These are phyloP conservation scores for Sarocladium brachiariae DNA, from an alignment of 2,329 filamentous ascomycete genomes.

Conservation along the genomic window DNA sequence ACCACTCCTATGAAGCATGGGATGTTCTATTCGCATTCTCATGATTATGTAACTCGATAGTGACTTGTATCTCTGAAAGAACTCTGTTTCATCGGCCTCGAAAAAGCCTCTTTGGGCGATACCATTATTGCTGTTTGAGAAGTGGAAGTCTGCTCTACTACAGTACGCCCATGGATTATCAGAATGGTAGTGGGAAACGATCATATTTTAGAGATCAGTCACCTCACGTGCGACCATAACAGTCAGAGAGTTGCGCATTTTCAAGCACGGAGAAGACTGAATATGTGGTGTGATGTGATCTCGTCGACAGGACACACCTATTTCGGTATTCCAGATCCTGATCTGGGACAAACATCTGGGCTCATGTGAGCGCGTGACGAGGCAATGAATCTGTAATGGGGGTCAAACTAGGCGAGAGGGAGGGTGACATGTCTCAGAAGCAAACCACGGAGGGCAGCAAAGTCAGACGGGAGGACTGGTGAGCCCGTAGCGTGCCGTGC, in stretches of 20 bases:
- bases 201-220: not conserved
- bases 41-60: too few relatives aligned
- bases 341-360: not conserved
- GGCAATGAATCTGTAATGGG: not conserved
- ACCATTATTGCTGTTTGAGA: too few relatives aligned
- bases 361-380: slow-evolving; percentile 7
- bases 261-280: not conserved
- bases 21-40: too few relatives aligned
- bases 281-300: not conserved
- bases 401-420: slow-evolving; percentile 3
- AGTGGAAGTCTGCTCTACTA: too few relatives aligned
- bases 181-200: too few relatives aligned
- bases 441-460: not conserved
- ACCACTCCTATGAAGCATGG: too few relatives aligned
- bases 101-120: too few relatives aligned
- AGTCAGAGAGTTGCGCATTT: too few relatives aligned
- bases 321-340: not conserved
- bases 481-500: slow-evolving; percentile 4
- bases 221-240: too few relatives aligned
- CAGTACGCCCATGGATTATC: too few relatives aligned
- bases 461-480: slow-evolving; percentile 4
- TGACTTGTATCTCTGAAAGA: too few relatives aligned
- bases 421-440: slow-evolving; percentile 5
- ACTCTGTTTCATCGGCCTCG: too few relatives aligned
- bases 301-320: not conserved